Percentiles rank a stretch among this genome's conserved stretches.
phyloP scores from a whole-genome alignment of 345 rosid species.

The Anastatica hierochuntica region DNA sequence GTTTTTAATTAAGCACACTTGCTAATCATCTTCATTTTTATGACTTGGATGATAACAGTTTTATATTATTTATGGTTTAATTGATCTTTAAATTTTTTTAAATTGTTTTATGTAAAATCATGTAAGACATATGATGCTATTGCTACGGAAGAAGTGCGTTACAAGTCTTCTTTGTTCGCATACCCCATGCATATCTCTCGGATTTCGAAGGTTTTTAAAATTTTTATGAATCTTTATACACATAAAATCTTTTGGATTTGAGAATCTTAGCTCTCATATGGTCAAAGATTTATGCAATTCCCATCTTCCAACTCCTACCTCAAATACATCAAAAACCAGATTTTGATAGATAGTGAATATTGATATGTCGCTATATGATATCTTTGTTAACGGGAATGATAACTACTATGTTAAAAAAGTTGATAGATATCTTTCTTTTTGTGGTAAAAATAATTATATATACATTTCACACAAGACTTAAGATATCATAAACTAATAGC shows the following conservation, averaged over 20 bases:
- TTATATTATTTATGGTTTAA: too few species aligned
- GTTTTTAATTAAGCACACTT: constrained; percentile 18
- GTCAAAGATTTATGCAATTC: constrained; percentile 26
- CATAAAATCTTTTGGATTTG: constrained; percentile 28
- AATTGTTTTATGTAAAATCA: not conserved
- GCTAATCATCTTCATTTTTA: constrained; percentile 9
- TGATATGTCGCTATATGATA: not conserved
- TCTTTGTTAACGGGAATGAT: too few species aligned
- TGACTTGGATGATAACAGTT: not conserved
- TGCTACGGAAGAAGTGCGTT: constrained; percentile 9
- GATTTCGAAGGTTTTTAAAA: not conserved
- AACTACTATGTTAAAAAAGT: too few species aligned
- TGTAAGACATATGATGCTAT: constrained; percentile 8
- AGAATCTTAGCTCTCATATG: constrained; percentile 13
- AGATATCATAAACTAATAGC: too few species aligned
- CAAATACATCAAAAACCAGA: constrained; percentile 21
- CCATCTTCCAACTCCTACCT: constrained; percentile 8
- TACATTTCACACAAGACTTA: too few species aligned
- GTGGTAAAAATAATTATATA: too few species aligned
- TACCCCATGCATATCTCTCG: constrained; percentile 25
- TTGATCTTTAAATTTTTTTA: not conserved
- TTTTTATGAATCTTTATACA: not conserved
- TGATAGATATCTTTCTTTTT: too few species aligned
- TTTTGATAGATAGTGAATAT: constrained; percentile 10
- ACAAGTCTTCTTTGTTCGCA: constrained; percentile 17